These are phyloP conservation scores for Grifola frondosa DNA, from an alignment of 1,284 basidiomycete species.

Conservation along the genomic window DNA sequence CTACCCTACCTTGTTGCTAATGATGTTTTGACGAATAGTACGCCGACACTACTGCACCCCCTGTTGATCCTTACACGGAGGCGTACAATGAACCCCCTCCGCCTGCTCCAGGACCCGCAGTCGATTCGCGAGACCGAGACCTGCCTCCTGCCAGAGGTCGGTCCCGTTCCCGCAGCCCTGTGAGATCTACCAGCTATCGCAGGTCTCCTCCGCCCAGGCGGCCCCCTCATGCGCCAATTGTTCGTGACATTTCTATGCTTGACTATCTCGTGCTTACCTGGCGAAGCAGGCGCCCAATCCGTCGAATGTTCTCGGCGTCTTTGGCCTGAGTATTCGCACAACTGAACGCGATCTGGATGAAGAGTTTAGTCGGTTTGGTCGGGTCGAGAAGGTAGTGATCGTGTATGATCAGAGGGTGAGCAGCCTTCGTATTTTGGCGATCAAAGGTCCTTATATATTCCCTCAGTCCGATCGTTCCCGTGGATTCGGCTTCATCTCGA, in stretches of 20 bases:
- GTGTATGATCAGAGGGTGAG: conserved; percentile 98
- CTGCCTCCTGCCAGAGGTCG: conserved; percentile 53
- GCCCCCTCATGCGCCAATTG: conserved; percentile 70
- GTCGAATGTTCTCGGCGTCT: conserved; percentile 90
- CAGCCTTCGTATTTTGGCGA: conserved; percentile 14
- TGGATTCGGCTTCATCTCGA: conserved; percentile 97
- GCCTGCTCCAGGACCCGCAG: conserved; percentile 40
- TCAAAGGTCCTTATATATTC: conserved; percentile 14
- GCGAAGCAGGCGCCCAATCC: conserved; percentile 77
- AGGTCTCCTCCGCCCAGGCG: conserved; percentile 51
- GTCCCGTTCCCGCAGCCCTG: conserved; percentile 66
- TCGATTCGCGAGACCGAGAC: conserved; percentile 44
- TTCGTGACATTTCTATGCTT: conserved; percentile 39
- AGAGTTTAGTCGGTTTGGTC: conserved; percentile 87
- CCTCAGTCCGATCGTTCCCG: conserved; percentile 89
- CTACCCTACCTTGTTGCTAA: neutral
- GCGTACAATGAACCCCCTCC: conserved; percentile 69
- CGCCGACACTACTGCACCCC: conserved; percentile 54
- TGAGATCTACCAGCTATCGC: conserved; percentile 34
- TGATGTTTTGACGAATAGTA: conserved; percentile 46
- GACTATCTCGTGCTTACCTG: conserved; percentile 35
- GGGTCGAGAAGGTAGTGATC: conserved; percentile 94
- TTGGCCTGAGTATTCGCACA: conserved; percentile 94
- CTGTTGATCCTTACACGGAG: conserved; percentile 80
- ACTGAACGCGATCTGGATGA: conserved; percentile 92